Evolutionary conservation across 441 rosid genomes (phyloP), one percentile per base, ranked within the genome.

Genomic region (Breynia disticha): DNA sequence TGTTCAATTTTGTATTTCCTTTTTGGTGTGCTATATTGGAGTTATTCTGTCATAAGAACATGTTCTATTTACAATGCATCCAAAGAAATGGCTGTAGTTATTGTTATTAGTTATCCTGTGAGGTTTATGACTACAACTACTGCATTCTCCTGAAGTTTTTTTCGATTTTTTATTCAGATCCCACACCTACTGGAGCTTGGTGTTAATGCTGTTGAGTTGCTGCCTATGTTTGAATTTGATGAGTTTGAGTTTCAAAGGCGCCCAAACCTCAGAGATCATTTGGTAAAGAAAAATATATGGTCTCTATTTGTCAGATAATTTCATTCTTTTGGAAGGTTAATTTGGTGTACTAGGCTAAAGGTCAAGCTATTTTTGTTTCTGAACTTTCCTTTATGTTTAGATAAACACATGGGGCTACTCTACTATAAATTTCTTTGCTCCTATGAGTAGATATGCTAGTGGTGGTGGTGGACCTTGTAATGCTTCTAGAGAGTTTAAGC

Each of bases 331-430:
- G n/a, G 44, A 4, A 9, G 35, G 35, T 41, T 41, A 11, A 14
- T 39, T 39, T 39, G 15, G 11, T 39, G 3, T 39, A 9, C 44
- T 39, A 9, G 44, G 9, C 44, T 19, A 20, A 24, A 37, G 13
- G 14, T 49, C 35, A 41, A 51, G 3, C 19, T 48, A 16, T 19
- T 54, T 48, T 7, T 64, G 41, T 57, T 54, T 21, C 52, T n/a
- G 42, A 28, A 14, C 15, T 41, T 63, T 63, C 21, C 59, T 56
- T 45, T 41, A 41, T 11, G n/a, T 41, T 48, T 59, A 93, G 98
- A 71, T 93, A 61, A 93, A 93, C 70, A 93, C 95, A 45, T 93
- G 98, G 98, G 98, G 98, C 56, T 93, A 91, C 68, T 91, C 98
- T 4, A 93, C 98, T 15, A 77, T 86, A 73, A 93, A 93, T 72